A percentile compares a stretch with the other conserved stretches of the same genome.
Evolutionary conservation across 495 filamentous ascomycete species (phyloP).

Genomic region (Clohesyomyces aquaticus): DNA sequence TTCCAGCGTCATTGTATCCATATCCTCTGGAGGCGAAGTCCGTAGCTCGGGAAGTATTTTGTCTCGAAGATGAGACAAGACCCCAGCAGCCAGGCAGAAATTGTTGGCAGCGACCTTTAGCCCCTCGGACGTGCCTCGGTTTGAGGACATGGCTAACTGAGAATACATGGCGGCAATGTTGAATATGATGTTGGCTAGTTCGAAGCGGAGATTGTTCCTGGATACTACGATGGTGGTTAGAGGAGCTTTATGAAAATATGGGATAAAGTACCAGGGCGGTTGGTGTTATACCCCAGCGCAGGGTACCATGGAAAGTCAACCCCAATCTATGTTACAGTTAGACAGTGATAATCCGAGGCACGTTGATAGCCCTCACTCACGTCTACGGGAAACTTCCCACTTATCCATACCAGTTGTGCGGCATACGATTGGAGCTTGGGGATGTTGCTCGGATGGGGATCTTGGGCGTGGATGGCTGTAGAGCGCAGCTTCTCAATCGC

Average conservation of each 20-base stretch:
- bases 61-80: constrained; percentile 76
- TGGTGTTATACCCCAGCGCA: constrained; percentile 85
- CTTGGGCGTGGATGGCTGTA: constrained; percentile 83
- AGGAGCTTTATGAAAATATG: neutral
- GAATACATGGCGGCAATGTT: constrained; percentile 93
- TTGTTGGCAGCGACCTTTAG: constrained; percentile 89
- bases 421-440: constrained; percentile 85
- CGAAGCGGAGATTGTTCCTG: constrained; percentile 92
- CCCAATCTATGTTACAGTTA: constrained; percentile 58
- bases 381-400: constrained; percentile 95
- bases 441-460: constrained; percentile 88
- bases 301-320: constrained; percentile 96
- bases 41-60: constrained; percentile 84
- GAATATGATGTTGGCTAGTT: constrained; percentile 90
- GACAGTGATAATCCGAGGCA: neutral
- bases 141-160: constrained; percentile 80
- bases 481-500: constrained; percentile 79
- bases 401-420: constrained; percentile 90
- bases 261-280: constrained; percentile 51
- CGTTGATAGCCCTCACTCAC: neutral
- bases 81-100: constrained; percentile 86
- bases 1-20: constrained; percentile 86
- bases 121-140: constrained; percentile 79
- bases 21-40: constrained; percentile 86
- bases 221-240: constrained; percentile 53